Base-by-base conservation (phyloP, 176 grass and related monocot genomes). In the Carex pumila region DNA sequence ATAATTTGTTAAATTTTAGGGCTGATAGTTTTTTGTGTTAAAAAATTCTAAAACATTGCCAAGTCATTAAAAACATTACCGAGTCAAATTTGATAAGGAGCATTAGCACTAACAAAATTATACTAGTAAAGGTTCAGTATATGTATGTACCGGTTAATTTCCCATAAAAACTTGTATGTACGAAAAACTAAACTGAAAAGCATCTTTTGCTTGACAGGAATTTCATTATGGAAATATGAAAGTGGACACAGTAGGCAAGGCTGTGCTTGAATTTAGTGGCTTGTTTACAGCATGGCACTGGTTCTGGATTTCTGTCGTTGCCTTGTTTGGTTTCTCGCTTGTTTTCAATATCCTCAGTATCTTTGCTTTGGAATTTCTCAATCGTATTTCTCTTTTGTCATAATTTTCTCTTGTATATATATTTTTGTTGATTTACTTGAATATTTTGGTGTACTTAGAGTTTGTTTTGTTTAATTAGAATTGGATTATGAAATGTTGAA, bases 331-430 rank as follows among this genome's bases (percentile, higher is more conserved):
- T 71, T 98, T 91, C 79, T 86, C 92, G 4, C 18, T 98, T 43
- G 68, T 89, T 71, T 93, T 94, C 86, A 98, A 98, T 68, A 91
- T 98, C 82, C 80, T 98, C 81, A 93, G 87, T 70, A 85, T 93
- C 79, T 93, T 94, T 81, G 92, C 95, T 47, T 81, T 98, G 50
- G 81, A 91, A 81, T 84, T 91, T 83, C 88, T 94, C 71, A 91
- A 88, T 10, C 84, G 94, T 97, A 89, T 67, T 86, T 88, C 86
- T 83, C 84, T 56, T 19, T 22, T 66, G 22, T 52, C 85, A 32
- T 81, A 25, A 6, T 75, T 53, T 21, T 22, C 12, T 22, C 70
- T 11, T 29, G 34, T 36, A 36, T 29, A 3, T 12, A 7, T 3
- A 52, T 25, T 11, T 29, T 30, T 55, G 11, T 31, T 14, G 8